Conservation (phyloP, 257 asterid genomes). For the Paraleonurus japonicus region DNA sequence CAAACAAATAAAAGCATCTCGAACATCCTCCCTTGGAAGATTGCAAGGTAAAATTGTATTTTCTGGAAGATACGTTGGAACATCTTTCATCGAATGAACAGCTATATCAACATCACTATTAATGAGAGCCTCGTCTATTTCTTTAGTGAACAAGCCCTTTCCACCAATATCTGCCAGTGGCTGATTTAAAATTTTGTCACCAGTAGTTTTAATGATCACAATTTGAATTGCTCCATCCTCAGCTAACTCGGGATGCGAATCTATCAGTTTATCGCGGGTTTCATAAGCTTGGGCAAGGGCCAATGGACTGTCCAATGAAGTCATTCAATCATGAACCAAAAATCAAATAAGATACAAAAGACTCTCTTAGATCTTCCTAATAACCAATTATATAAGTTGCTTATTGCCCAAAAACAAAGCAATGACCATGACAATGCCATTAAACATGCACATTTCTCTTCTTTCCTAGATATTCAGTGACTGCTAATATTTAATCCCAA, state of each 20-base stretch:
- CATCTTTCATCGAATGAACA: slow-evolving; percentile 99
- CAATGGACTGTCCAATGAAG: slow-evolving; percentile 72
- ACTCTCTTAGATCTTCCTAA: not conserved
- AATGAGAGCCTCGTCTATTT: slow-evolving; percentile 93
- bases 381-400: not conserved
- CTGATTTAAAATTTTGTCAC: slow-evolving; percentile 87
- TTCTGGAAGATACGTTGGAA: slow-evolving; percentile 90
- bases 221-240: slow-evolving; percentile 90
- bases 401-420: not conserved
- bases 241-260: slow-evolving; percentile 76
- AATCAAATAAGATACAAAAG: not conserved
- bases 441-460: not conserved
- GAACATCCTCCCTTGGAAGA: slow-evolving; percentile 94
- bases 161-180: slow-evolving; percentile 99
- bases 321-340: not conserved
- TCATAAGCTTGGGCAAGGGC: slow-evolving; percentile 99
- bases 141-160: slow-evolving; percentile 94
- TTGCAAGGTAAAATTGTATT: slow-evolving; percentile 85
- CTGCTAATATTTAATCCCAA: not conserved
- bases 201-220: slow-evolving; percentile 85
- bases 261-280: slow-evolving; percentile 74
- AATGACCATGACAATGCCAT: not conserved
- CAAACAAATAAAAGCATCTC: slow-evolving; percentile 92
- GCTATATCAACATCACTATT: slow-evolving; percentile 89
- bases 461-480: not conserved